Percentiles rank a stretch among this genome's conserved stretches.
These are phyloP conservation scores for Chalciporus sphaerocephalus DNA, from an alignment of 768 basidiomycete genomes.

Conservation along the genomic window DNA sequence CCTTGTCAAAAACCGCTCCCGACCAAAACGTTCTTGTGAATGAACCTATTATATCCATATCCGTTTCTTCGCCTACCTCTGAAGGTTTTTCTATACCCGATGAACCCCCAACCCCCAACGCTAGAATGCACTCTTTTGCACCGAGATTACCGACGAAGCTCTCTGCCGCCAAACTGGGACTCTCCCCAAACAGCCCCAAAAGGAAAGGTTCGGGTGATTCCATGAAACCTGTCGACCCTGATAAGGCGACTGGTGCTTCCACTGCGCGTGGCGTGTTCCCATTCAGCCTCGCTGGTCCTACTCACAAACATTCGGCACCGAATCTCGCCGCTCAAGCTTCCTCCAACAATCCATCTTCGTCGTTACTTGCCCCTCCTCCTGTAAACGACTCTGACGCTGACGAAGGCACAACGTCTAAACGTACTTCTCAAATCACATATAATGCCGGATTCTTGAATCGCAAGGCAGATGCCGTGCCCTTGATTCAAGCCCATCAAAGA, in stretches of 20 bases:
- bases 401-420: slow-evolving; percentile 40
- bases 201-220: slow-evolving; percentile 46
- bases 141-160: slow-evolving; percentile 70
- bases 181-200: slow-evolving; percentile 50
- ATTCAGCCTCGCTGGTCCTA: slow-evolving; percentile 26
- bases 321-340: slow-evolving; percentile 9
- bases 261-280: slow-evolving; percentile 28
- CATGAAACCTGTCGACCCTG: slow-evolving; percentile 31
- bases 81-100: slow-evolving; percentile 33
- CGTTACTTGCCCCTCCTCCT: slow-evolving; percentile 47
- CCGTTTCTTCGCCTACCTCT: slow-evolving; percentile 42
- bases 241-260: slow-evolving; percentile 10
- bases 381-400: slow-evolving; percentile 41
- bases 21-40: slow-evolving; percentile 16
- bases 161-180: slow-evolving; percentile 46
- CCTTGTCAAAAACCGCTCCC: slow-evolving; percentile 25
- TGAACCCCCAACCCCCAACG: slow-evolving; percentile 46
- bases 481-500: slow-evolving; percentile 28
- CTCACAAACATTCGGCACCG: slow-evolving; percentile 26
- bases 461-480: slow-evolving; percentile 47
- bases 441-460: slow-evolving; percentile 76
- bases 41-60: slow-evolving; percentile 42
- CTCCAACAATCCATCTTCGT: slow-evolving; percentile 38
- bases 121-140: slow-evolving; percentile 66
- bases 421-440: slow-evolving; percentile 76